These are phyloP conservation scores for Solanum chiquidenum DNA, from an alignment of 257 asterid genomes.

Conservation along the genomic window DNA sequence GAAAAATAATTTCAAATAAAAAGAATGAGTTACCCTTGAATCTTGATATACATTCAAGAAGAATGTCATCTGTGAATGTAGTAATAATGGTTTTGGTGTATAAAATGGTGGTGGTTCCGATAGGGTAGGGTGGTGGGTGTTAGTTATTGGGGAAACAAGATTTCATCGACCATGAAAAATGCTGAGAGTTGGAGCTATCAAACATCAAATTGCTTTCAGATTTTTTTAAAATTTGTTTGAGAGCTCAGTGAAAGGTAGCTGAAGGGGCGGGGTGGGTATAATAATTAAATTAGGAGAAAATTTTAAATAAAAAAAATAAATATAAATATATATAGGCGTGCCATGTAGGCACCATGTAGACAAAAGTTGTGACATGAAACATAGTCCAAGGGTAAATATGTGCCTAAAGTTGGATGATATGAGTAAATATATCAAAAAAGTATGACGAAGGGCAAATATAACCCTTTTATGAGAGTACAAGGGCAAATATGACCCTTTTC, in stretches of 20 bases:
- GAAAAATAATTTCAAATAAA: too few species aligned
- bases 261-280: background rate
- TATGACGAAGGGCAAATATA: too few species aligned
- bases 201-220: background rate
- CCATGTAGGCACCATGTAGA: too few species aligned
- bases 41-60: slow-evolving; percentile 66
- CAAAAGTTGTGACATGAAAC: too few species aligned
- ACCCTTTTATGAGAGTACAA: too few species aligned
- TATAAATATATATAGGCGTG: too few species aligned
- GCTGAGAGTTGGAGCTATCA: slow-evolving; percentile 60
- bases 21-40: slow-evolving; percentile 28
- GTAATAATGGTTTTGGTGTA: slow-evolving; percentile 30
- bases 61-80: slow-evolving; percentile 64
- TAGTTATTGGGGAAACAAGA: slow-evolving; percentile 68
- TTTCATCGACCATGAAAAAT: slow-evolving; percentile 76
- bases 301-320: too few species aligned
- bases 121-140: slow-evolving; percentile 17
- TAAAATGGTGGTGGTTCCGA: slow-evolving; percentile 3
- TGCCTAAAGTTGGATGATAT: too few species aligned
- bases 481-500: too few species aligned
- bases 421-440: too few species aligned
- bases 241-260: background rate
- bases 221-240: background rate
- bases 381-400: too few species aligned
- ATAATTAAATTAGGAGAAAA: too few species aligned